Evolutionary conservation across 2,329 filamentous ascomycete genomes (phyloP).

Genomic region (Chaetomium sp.): DNA sequence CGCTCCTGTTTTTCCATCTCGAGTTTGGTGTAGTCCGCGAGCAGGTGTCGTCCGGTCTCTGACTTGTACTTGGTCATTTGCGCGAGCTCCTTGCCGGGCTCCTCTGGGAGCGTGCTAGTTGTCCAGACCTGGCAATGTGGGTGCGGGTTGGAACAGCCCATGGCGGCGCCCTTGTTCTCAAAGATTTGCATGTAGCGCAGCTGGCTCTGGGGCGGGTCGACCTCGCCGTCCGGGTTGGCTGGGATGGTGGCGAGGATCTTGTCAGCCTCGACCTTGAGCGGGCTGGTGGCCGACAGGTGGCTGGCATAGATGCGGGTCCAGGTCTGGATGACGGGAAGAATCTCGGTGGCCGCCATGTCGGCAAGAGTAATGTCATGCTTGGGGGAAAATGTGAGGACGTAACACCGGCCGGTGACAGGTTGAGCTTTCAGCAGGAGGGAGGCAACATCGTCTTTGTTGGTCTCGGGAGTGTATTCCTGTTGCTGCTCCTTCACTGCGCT

Average conservation of each 20-base stretch:
- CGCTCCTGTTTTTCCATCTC: conserved; percentile 82
- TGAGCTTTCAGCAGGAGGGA: conserved; percentile 78
- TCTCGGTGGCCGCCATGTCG: conserved; percentile 77
- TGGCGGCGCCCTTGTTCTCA: conserved; percentile 95
- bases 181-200: conserved; percentile 99
- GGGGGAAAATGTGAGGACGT: conserved; percentile 92
- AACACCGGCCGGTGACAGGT: conserved; percentile 91
- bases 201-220: conserved; percentile 64
- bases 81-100: conserved; percentile 76
- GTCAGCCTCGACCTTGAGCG: conserved; percentile 53
- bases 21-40: conserved; percentile 83
- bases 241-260: conserved; percentile 43
- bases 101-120: conserved; percentile 86
- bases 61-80: conserved; percentile 77
- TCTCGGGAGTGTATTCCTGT: conserved; percentile 65
- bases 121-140: conserved; percentile 98
- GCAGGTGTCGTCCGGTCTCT: conserved; percentile 73
- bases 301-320: conserved; percentile 90
- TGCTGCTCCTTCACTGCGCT: conserved; percentile 95
- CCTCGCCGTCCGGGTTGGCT: conserved; percentile 41
- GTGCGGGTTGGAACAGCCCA: conserved; percentile 98
- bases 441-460: conserved; percentile 58
- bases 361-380: conserved; percentile 90
- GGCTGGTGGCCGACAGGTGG: conserved; percentile 73
- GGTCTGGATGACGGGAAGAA: conserved; percentile 79